These are phyloP conservation scores for Scedosporium aurantiacum DNA, from an alignment of 2,329 filamentous ascomycete species.

Conservation along the genomic window DNA sequence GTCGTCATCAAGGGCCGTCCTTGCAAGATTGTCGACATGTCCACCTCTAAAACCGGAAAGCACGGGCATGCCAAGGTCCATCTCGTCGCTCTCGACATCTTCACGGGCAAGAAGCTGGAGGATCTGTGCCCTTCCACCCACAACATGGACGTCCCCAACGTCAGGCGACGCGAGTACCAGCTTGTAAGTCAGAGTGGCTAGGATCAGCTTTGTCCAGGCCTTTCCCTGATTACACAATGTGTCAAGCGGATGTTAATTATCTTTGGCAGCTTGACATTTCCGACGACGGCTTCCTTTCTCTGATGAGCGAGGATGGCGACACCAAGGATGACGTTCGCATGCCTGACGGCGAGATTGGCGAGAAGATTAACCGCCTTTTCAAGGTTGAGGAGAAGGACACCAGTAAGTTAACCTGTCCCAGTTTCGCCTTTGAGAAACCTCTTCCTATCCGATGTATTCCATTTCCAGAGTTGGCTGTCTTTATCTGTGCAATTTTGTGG, in stretches of 20 bases:
- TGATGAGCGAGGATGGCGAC: constrained; percentile 77
- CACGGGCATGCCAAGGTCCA: constrained; percentile 99
- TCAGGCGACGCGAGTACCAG: constrained; percentile 82
- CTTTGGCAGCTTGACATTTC: constrained; percentile 70
- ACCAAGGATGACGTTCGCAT: constrained; percentile 93
- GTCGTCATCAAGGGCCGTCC: constrained; percentile 98
- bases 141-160: constrained; percentile 97
- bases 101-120: constrained; percentile 99
- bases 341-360: constrained; percentile 79
- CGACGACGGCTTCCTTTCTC: constrained; percentile 88
- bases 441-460: too few species aligned
- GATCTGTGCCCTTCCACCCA: constrained; percentile 96
- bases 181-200: constrained; percentile 54
- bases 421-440: neutral
- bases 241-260: constrained; percentile 9
- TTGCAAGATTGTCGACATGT: constrained; percentile 99
- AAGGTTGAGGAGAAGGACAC: constrained; percentile 77
- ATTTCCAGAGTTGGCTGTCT: neutral
- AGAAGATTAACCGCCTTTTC: constrained; percentile 77
- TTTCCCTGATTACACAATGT: neutral
- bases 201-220: neutral
- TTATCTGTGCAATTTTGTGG: constrained; percentile 7
- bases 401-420: constrained; percentile 52
- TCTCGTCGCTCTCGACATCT: constrained; percentile 95
- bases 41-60: constrained; percentile 99